Conservation (phyloP, 2,329 filamentous ascomycete genomes). For the Arthrobotrys iridis region DNA sequence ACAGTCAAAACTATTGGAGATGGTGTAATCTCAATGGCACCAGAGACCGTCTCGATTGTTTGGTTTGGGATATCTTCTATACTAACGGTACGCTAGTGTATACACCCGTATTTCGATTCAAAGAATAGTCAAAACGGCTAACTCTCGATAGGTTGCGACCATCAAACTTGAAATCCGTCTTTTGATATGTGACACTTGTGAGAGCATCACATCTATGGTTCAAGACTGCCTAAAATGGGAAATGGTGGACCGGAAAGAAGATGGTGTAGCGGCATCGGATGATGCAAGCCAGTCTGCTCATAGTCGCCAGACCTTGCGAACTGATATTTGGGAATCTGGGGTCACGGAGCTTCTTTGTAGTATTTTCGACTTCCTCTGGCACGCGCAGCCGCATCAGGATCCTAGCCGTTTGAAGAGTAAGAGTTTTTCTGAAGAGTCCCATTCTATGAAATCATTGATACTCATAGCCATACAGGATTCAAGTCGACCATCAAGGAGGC, state of each 20-base stretch:
- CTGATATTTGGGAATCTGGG: slow-evolving; percentile 19
- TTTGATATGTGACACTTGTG: slow-evolving; percentile 21
- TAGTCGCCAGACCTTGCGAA: neutral
- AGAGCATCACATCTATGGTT: slow-evolving; percentile 12
- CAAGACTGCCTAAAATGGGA: slow-evolving; percentile 19
- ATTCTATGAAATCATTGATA: neutral
- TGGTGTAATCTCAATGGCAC: slow-evolving; percentile 11
- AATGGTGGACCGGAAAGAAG: neutral
- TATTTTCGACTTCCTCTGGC: slow-evolving; percentile 26
- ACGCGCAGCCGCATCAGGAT: slow-evolving; percentile 19
- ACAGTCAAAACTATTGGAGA: slow-evolving; percentile 5
- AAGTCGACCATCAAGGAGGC: slow-evolving; percentile 11
- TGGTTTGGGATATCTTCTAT: slow-evolving; percentile 28
- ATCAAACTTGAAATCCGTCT: slow-evolving; percentile 13
- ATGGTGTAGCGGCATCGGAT: neutral
- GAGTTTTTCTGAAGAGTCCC: neutral
- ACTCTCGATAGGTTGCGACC: neutral
- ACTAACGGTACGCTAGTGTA: neutral
- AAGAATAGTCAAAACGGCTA: neutral
- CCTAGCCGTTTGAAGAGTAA: slow-evolving; percentile 7
- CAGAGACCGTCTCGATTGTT: slow-evolving; percentile 19
- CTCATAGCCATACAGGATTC: neutral
- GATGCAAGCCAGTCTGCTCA: neutral
- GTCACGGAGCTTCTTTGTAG: slow-evolving; percentile 1
- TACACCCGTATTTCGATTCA: neutral